These are phyloP conservation scores for Neohortaea acidophila DNA, from an alignment of 495 filamentous ascomycete species.

Conservation along the genomic window DNA sequence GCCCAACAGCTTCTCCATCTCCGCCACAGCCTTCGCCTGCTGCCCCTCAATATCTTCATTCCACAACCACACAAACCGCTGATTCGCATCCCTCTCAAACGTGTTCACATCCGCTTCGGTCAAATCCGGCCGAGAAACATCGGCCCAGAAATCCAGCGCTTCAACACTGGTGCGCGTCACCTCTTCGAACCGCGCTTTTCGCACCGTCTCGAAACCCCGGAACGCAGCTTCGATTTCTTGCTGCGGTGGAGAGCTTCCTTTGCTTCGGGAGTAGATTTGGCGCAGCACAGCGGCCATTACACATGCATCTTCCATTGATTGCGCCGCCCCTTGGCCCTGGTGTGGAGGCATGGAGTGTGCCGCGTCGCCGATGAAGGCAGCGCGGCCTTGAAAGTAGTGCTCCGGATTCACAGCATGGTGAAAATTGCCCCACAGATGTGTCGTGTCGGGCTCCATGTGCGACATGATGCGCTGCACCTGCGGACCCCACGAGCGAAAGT, in stretches of 20 bases:
- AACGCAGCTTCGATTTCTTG: slow-evolving; percentile 22
- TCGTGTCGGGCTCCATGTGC: not conserved
- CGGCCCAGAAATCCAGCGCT: slow-evolving; percentile 11
- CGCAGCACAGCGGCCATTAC: slow-evolving; percentile 17
- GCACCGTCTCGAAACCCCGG: slow-evolving; percentile 22
- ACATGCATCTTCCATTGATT: slow-evolving; percentile 24
- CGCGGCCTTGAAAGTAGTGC: slow-evolving; percentile 2
- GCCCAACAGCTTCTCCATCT: slow-evolving; percentile 1
- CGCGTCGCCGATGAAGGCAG: slow-evolving; percentile 15
- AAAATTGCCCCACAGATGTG: slow-evolving; percentile 5
- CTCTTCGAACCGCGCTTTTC: slow-evolving; percentile 30
- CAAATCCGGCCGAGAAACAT: slow-evolving; percentile 3
- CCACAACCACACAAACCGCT: slow-evolving; percentile 13
- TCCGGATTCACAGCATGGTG: slow-evolving; percentile 5
- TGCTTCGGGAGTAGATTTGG: not conserved
- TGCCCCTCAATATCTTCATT: slow-evolving; percentile 4
- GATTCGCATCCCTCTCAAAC: not conserved
- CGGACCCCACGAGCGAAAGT: slow-evolving; percentile 5
- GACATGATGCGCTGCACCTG: slow-evolving; percentile 11
- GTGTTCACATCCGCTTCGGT: slow-evolving; percentile 1
- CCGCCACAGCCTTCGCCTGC: not conserved
- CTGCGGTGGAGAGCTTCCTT: not conserved
- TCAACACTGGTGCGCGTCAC: slow-evolving; percentile 37
- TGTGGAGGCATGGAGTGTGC: slow-evolving; percentile 15
- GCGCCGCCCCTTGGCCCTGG: slow-evolving; percentile 14